A percentile compares a stretch with the other conserved stretches of the same genome.
These are phyloP conservation scores for Trametes polyzona DNA, from an alignment of 1,284 basidiomycete species.

Conservation along the genomic window DNA sequence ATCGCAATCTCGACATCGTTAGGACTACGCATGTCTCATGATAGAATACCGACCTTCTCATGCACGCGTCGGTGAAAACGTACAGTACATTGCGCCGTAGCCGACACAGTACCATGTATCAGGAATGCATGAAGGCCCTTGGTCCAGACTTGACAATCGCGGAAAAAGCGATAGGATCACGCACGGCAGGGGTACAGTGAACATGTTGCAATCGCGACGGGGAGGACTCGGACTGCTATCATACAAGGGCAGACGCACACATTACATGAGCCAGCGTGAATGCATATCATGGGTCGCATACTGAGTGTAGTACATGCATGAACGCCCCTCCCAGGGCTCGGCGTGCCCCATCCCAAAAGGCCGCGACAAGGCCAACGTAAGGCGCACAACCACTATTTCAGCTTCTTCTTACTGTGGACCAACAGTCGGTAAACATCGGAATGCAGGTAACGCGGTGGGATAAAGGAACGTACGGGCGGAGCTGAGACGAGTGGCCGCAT, in stretches of 20 bases:
- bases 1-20: too few species aligned
- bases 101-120: too few species aligned
- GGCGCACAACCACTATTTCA: slow-evolving; percentile 74
- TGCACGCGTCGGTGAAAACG: too few species aligned
- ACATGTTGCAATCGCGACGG: not conserved
- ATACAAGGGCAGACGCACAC: slow-evolving; percentile 24
- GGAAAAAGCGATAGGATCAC: not conserved
- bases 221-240: slow-evolving; percentile 8
- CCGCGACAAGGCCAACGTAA: slow-evolving; percentile 10
- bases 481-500: slow-evolving; percentile 93
- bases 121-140: too few species aligned
- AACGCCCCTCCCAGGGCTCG: slow-evolving; percentile 22
- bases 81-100: too few species aligned
- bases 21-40: too few species aligned
- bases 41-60: too few species aligned
- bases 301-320: slow-evolving; percentile 27
- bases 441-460: too few species aligned
- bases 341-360: slow-evolving; percentile 22
- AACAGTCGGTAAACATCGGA: not conserved
- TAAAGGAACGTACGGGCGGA: slow-evolving; percentile 74
- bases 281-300: slow-evolving; percentile 30
- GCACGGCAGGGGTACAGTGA: not conserved
- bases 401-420: slow-evolving; percentile 83
- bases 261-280: slow-evolving; percentile 23
- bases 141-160: too few species aligned